Percentiles rank a stretch among this genome's conserved stretches.
Evolutionary conservation across 176 grass and related monocot species (phyloP).

Genomic region (Eleusine coracana): DNA sequence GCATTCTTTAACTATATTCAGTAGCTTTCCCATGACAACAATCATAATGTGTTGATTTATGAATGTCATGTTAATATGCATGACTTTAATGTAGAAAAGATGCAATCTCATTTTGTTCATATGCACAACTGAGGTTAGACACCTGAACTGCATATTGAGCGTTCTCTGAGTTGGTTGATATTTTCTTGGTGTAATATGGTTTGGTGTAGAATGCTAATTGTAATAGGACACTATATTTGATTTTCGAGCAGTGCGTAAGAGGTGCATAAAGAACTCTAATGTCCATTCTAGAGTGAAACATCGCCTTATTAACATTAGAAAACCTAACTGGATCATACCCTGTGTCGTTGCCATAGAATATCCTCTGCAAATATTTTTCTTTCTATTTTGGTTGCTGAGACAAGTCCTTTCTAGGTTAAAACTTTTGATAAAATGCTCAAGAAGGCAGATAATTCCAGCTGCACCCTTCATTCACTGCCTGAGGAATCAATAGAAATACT

Average conservation of each 20-base stretch:
- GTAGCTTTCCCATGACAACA: slow-evolving; percentile 1
- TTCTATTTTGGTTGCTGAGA: slow-evolving; percentile 24
- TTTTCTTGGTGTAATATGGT: background rate
- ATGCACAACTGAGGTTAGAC: background rate
- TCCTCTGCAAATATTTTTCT: background rate
- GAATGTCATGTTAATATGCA: slow-evolving; percentile 30
- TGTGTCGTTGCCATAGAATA: slow-evolving; percentile 12
- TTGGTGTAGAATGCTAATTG: background rate
- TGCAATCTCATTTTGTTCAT: background rate
- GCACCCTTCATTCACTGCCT: slow-evolving; percentile 55
- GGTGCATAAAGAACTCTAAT: background rate
- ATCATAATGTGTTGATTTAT: slow-evolving; percentile 14
- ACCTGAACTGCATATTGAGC: background rate
- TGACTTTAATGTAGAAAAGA: background rate
- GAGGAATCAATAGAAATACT: slow-evolving; percentile 65
- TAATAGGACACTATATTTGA: slow-evolving; percentile 3
- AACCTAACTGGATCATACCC: background rate
- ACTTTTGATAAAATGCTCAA: slow-evolving; percentile 80
- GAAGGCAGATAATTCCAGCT: slow-evolving; percentile 73
- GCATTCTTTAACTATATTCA: background rate
- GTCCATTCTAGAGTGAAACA: slow-evolving; percentile 25
- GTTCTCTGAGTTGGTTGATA: slow-evolving; percentile 10
- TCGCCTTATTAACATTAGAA: slow-evolving; percentile 24
- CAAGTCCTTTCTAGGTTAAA: slow-evolving; percentile 60
- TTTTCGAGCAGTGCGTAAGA: background rate